Conservation (phyloP, 176 grass and related monocot species). For the Aegilops longissima region DNA sequence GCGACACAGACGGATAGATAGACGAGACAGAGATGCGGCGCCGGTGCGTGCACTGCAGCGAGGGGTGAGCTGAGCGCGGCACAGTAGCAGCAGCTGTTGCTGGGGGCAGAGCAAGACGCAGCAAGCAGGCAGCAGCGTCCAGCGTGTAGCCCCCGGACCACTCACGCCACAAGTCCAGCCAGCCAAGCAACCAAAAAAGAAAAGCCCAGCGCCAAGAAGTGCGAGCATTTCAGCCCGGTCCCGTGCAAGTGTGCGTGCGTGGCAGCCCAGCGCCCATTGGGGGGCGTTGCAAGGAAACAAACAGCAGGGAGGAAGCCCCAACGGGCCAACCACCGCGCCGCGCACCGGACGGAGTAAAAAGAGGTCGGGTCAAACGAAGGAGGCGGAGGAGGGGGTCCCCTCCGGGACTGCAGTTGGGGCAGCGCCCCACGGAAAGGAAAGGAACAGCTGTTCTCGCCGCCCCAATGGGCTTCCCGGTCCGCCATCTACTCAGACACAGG, state of each 20-base stretch:
- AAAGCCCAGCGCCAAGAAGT: no score
- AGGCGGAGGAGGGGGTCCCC: background rate
- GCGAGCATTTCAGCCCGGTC: background rate
- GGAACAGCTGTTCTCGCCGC: background rate
- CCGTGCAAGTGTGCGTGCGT: background rate
- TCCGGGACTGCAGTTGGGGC: slow-evolving; percentile 30
- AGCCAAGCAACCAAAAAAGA: no score
- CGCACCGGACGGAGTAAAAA: background rate
- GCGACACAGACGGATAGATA: background rate
- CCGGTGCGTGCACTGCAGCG: no score
- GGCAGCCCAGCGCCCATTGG: background rate
- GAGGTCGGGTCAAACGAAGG: background rate
- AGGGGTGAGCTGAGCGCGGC: no score
- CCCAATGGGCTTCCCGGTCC: no score
- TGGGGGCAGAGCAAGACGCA: no score
- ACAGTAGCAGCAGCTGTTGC: no score
- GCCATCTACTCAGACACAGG: no score
- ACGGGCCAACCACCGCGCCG: background rate
- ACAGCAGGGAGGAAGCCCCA: no score
- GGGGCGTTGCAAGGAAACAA: background rate
- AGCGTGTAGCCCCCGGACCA: no score
- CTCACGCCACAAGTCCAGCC: no score
- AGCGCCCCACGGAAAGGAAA: background rate
- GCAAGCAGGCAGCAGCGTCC: no score
- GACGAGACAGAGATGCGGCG: background rate